A percentile compares a stretch with the other conserved stretches of the same genome.
These are phyloP conservation scores for Ustilago tritici DNA, from an alignment of 1,284 basidiomycete species.

Conservation along the genomic window DNA sequence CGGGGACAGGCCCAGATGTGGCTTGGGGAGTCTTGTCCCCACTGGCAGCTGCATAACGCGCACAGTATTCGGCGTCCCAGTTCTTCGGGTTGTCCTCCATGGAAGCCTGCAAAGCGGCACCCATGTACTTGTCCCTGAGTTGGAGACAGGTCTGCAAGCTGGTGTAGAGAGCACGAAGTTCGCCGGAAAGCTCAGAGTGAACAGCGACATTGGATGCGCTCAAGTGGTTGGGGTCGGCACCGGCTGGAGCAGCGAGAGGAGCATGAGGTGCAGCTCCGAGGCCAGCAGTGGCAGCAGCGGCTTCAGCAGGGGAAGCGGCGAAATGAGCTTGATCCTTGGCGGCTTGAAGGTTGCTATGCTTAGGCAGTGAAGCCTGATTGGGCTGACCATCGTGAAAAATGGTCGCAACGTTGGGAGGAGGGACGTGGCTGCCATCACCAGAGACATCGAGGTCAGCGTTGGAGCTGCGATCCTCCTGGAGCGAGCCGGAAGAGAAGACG, in stretches of 20 bases:
- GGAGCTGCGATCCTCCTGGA: conserved; percentile 37
- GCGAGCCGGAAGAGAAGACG: conserved; percentile 35
- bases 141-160: conserved; percentile 64
- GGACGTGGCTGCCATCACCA: conserved; percentile 47
- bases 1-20: conserved; percentile 16
- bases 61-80: conserved; percentile 69
- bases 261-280: conserved; percentile 50
- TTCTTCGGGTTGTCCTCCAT: conserved; percentile 69
- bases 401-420: conserved; percentile 52
- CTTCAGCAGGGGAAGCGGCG: conserved; percentile 58
- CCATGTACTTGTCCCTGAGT: conserved; percentile 69
- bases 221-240: conserved; percentile 24
- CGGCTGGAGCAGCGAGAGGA: conserved; percentile 2
- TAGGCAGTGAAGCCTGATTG: conserved; percentile 19
- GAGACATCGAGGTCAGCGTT: conserved; percentile 50
- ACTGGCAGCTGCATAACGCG: conserved; percentile 26
- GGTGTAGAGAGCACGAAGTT: conserved; percentile 60
- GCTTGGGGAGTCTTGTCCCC: conserved; percentile 11
- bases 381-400: conserved; percentile 28
- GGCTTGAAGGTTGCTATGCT: conserved; percentile 22
- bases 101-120: conserved; percentile 58
- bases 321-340: conserved; percentile 35
- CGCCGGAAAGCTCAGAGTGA: conserved; percentile 57
- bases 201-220: conserved; percentile 42
- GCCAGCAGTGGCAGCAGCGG: conserved; percentile 55